Percentiles rank a stretch among this genome's conserved stretches.
phyloP scores from a whole-genome alignment of 1,139 yeast species.

The Kodamaea suecica region DNA sequence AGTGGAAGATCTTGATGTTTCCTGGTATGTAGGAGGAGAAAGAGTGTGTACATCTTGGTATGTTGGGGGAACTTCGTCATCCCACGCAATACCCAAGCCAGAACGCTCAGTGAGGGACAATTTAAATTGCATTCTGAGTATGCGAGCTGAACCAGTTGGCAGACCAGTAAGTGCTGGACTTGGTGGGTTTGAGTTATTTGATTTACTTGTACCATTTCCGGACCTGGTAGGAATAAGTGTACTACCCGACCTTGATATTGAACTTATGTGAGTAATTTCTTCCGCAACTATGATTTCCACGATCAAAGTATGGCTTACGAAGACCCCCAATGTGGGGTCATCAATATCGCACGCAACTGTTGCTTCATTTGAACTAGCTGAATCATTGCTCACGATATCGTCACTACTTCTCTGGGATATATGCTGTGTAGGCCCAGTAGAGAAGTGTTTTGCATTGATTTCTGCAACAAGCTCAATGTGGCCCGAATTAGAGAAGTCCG shows the following conservation, averaged over 20 bases:
- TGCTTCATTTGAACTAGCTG: conserved; percentile 41
- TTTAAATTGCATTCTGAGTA: conserved; percentile 90
- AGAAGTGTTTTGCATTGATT: conserved; percentile 52
- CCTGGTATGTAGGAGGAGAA: conserved; percentile 79
- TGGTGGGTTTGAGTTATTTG: conserved; percentile 4
- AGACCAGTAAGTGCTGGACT: conserved; percentile 50
- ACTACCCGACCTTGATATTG: not conserved
- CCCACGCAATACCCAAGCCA: conserved; percentile 97
- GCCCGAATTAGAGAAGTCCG: conserved; percentile 78
- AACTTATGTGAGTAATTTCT: conserved; percentile 51
- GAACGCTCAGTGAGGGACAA: conserved; percentile 79
- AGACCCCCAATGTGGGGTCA: conserved; percentile 77
- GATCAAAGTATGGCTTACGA: conserved; percentile 69
- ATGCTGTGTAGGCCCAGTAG: conserved; percentile 52
- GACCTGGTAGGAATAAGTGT: conserved; percentile 6
- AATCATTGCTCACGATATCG: conserved; percentile 26
- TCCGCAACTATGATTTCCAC: conserved; percentile 94
- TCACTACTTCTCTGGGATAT: conserved; percentile 27
- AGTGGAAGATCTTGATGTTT: conserved; percentile 23
- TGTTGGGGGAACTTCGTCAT: conserved; percentile 97
- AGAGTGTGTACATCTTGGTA: conserved; percentile 79
- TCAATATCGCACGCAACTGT: conserved; percentile 76
- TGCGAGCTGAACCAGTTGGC: conserved; percentile 94
- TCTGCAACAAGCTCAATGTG: conserved; percentile 73
- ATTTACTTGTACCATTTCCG: conserved; percentile 4